Conservation (phyloP, 2,329 filamentous ascomycete species). For the Helotiales sp. region DNA sequence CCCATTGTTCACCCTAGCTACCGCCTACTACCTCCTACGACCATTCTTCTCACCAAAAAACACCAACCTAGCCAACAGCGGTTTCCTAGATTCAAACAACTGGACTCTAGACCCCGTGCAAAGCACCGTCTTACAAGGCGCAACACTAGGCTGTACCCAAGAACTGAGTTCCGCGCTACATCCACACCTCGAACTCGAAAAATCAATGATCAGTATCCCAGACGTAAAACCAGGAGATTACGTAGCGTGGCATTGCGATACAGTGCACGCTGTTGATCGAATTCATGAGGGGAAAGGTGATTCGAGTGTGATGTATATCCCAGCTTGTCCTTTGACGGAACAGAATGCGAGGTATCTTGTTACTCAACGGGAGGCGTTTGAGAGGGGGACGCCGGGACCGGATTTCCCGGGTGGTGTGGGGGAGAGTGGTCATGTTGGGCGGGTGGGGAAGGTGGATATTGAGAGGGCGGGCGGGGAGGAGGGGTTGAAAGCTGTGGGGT, state of each 20-base stretch:
- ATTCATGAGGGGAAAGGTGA: constrained; percentile 70
- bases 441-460: constrained; percentile 33
- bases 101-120: constrained; percentile 53
- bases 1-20: constrained; percentile 72
- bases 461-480: constrained; percentile 47
- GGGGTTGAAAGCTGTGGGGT: constrained; percentile 57
- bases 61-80: constrained; percentile 16
- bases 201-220: constrained; percentile 66
- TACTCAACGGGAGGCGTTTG: constrained; percentile 70
- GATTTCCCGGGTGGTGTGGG: constrained; percentile 74
- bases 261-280: constrained; percentile 75
- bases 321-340: constrained; percentile 77
- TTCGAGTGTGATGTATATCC: constrained; percentile 86
- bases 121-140: constrained; percentile 66
- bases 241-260: constrained; percentile 60
- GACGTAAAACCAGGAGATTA: constrained; percentile 66
- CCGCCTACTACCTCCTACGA: constrained; percentile 76
- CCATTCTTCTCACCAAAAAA: constrained; percentile 67
- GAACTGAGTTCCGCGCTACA: constrained; percentile 61
- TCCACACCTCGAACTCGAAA: constrained; percentile 60
- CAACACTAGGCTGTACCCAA: constrained; percentile 61
- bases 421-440: constrained; percentile 54
- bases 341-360: constrained; percentile 70
- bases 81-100: constrained; percentile 53
- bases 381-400: constrained; percentile 64